A percentile compares a stretch with the other conserved stretches of the same genome.
phyloP scores from a whole-genome alignment of 768 basidiomycete genomes.

The Pleurotus ostreatus region DNA sequence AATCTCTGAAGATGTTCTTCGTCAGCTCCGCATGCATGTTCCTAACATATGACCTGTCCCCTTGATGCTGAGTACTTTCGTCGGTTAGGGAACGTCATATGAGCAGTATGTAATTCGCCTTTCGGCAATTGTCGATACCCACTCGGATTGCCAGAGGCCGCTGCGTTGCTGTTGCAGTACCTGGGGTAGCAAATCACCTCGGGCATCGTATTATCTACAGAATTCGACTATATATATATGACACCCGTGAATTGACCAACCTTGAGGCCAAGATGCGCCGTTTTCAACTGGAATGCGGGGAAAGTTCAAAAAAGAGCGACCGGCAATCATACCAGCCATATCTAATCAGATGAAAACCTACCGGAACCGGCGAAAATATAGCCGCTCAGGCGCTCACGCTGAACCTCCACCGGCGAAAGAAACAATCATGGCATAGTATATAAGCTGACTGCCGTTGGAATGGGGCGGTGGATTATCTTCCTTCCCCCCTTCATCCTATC shows the following conservation, averaged over 20 bases:
- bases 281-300: neutral
- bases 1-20: too few relatives aligned
- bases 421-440: slow-evolving; percentile 6
- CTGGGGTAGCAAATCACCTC: too few relatives aligned
- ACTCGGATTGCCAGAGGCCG: neutral
- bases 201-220: neutral
- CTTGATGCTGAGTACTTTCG: too few relatives aligned
- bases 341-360: slow-evolving; percentile 3
- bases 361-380: slow-evolving; percentile 4
- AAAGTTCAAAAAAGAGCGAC: neutral
- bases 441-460: neutral
- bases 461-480: neutral
- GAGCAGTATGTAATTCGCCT: neutral
- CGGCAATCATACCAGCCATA: slow-evolving; percentile 2
- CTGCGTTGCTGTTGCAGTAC: too few relatives aligned
- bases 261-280: neutral
- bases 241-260: neutral
- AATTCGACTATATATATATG: neutral
- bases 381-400: neutral
- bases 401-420: neutral
- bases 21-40: too few relatives aligned
- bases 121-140: neutral
- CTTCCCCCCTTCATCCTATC: neutral
- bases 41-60: too few relatives aligned
- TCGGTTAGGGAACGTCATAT: neutral